Evolutionary conservation across 495 filamentous ascomycete genomes (phyloP).

Genomic region (Apiosordaria backusii): DNA sequence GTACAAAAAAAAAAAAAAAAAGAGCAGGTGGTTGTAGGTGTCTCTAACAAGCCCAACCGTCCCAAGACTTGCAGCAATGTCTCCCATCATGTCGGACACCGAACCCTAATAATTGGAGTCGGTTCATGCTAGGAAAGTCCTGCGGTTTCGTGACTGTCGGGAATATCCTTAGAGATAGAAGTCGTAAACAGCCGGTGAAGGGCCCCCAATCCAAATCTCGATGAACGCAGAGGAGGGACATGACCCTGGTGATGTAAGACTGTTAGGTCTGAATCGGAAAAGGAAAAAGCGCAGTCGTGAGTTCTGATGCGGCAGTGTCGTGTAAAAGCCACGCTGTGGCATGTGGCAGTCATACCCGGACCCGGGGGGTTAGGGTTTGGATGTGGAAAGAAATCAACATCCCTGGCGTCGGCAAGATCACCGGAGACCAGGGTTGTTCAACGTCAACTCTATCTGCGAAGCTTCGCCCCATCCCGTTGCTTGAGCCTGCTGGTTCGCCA

Average conservation of each 20-base stretch:
- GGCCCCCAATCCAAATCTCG: not conserved
- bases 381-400: not conserved
- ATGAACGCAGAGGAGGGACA: not conserved
- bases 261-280: not conserved
- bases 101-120: not conserved
- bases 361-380: not conserved
- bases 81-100: not conserved
- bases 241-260: not conserved
- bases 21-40: not conserved
- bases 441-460: slow-evolving; percentile 20
- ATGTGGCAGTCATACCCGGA: not conserved
- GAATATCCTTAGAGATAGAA: not conserved
- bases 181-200: not conserved
- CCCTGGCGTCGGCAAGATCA: not conserved
- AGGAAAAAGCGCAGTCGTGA: not conserved
- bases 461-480: slow-evolving; percentile 35
- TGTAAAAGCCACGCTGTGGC: not conserved
- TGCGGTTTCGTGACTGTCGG: not conserved
- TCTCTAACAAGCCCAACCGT: not conserved
- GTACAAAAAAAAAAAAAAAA: slow-evolving; percentile 22
- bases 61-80: not conserved
- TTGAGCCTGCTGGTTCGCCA: slow-evolving; percentile 75
- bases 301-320: not conserved
- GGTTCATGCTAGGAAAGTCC: not conserved
- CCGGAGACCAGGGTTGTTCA: not conserved